phyloP scores from a whole-genome alignment of 352 stramenopile species.

The Albugo candida region DNA sequence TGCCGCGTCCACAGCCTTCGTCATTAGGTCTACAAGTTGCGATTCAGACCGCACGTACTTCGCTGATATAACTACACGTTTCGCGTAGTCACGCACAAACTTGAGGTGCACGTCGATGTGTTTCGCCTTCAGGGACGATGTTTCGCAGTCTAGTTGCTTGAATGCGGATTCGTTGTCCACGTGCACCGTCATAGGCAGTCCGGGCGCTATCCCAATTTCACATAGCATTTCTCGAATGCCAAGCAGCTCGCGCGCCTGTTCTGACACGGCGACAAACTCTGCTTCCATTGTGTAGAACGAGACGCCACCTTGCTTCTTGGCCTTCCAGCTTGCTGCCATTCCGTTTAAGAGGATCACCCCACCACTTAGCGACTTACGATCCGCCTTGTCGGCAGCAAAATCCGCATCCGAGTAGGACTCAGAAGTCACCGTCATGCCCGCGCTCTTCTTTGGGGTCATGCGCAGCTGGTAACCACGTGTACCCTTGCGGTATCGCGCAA shows the following conservation, averaged over 20 bases:
- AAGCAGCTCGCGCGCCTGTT: not conserved
- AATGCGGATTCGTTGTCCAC: constrained; percentile 9
- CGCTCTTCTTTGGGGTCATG: too few species aligned
- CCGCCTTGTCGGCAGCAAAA: constrained; percentile 6
- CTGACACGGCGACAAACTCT: constrained; percentile 7
- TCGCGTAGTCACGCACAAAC: not conserved
- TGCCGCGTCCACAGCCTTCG: too few species aligned
- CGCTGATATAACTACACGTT: too few species aligned
- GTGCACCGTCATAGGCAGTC: not conserved
- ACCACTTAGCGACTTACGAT: constrained; percentile 7
- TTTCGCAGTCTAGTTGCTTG: not conserved
- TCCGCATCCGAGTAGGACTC: constrained; percentile 3
- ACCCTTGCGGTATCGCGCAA: too few species aligned
- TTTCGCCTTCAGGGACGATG: constrained; percentile 7
- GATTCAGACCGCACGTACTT: too few species aligned
- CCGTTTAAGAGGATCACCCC: constrained; percentile 7
- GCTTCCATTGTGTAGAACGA: constrained; percentile 4
- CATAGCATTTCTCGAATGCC: constrained; percentile 1
- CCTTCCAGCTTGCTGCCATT: constrained; percentile 1
- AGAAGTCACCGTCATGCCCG: too few species aligned
- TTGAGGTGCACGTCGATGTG: constrained; percentile 2
- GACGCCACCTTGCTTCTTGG: constrained; percentile 8
- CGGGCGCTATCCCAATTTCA: not conserved
- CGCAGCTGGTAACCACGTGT: too few species aligned
- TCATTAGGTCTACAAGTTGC: too few species aligned